These are phyloP conservation scores for Penicillium maclennaniae DNA, from an alignment of 495 filamentous ascomycete species.

Conservation along the genomic window DNA sequence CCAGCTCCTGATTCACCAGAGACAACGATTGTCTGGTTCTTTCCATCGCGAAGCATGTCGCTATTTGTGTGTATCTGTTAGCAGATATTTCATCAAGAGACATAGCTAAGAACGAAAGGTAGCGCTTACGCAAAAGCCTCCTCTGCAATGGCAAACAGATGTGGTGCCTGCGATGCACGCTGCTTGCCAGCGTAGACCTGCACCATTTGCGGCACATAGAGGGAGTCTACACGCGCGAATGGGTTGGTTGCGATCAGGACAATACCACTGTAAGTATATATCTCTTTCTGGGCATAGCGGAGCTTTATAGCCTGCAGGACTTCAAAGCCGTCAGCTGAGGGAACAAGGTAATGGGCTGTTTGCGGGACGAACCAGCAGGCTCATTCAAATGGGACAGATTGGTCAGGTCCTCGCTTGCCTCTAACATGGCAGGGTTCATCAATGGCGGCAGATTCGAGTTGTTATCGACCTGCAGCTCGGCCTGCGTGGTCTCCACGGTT, in stretches of 20 bases:
- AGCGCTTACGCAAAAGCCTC: conserved; percentile 88
- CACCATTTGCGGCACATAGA: conserved; percentile 99
- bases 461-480: conserved; percentile 72
- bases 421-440: conserved; percentile 98
- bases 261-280: conserved; percentile 99
- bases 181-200: conserved; percentile 98
- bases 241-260: conserved; percentile 98
- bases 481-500: conserved; percentile 73
- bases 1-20: conserved; percentile 98
- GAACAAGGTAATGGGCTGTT: neutral
- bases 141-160: conserved; percentile 98
- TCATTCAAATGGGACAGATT: conserved; percentile 98
- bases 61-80: conserved; percentile 37
- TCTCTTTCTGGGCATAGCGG: conserved; percentile 97
- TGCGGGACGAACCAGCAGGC: conserved; percentile 71
- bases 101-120: neutral
- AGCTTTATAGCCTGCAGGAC: conserved; percentile 97
- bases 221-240: conserved; percentile 93
- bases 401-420: conserved; percentile 97
- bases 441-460: conserved; percentile 73
- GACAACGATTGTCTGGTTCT: conserved; percentile 98
- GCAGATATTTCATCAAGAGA: neutral
- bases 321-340: conserved; percentile 44
- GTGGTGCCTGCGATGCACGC: conserved; percentile 90
- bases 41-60: conserved; percentile 93